Evolutionary conservation across 2,329 filamentous ascomycete species (phyloP), one percentile per base, ranked within the genome.

Genomic region (Colletotrichum sojae): DNA sequence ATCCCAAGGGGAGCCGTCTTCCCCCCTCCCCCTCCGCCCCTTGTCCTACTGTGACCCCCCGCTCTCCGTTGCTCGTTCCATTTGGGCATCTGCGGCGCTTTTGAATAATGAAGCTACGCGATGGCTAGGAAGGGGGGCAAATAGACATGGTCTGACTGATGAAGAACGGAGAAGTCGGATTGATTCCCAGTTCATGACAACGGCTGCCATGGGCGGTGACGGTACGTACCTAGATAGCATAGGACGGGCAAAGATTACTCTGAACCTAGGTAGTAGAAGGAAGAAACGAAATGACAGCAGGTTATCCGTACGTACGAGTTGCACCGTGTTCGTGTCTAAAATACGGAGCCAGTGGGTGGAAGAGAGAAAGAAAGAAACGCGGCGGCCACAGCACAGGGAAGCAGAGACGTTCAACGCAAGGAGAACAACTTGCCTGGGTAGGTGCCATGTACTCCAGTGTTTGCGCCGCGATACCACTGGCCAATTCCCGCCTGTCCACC

Each of bases 361-460:
- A 36, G 31, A 25, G 31, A 61, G 22, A 53, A 40, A 51, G 51
- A 60, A 48, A 25, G 56, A 22, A 67, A 36, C 31, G 31, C 31
- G 31, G 31, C 31, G 31, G 31, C 31, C 31, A 36, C 31, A 36
- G 31, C 31, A 36, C 31, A 36, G 48, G 43, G 31, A 53, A 31
- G n/a, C 20, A 45, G 6, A 62, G 40, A 52, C 48, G 57, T 9
- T 46, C 49, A 46, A 62, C 40, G 59, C 59, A 62, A 62, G 59
- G 49, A 62, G 46, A 5, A 20, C 16, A 9, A 18, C 20, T 13
- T 49, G 3, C 46, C n/a, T 12, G 6, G n/a, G 15, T 46, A n/a
- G 9, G 15, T 5, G 1, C 3, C 6, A n/a, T 15, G 6, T 18
- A 46, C 45, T 18, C 16, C 18, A n/a, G 59, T 27, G 20, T 25